Conservation (phyloP, 768 basidiomycete genomes). For the Mycena haematopus region DNA sequence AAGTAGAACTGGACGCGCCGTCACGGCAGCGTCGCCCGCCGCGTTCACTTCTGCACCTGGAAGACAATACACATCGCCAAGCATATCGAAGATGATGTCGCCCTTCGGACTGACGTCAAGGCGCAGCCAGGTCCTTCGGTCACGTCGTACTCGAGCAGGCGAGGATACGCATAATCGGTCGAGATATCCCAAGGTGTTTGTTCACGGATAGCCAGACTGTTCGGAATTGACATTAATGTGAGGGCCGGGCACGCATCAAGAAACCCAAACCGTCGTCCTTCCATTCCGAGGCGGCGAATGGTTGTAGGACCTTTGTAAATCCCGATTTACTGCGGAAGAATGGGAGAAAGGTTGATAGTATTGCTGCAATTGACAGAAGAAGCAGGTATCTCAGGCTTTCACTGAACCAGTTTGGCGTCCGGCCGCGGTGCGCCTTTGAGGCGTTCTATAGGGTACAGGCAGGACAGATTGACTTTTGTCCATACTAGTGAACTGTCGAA, state of each 20-base stretch:
- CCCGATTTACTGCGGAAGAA: slow-evolving; percentile 30
- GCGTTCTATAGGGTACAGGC: slow-evolving; percentile 4
- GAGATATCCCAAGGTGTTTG: slow-evolving; percentile 77
- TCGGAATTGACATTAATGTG: background rate
- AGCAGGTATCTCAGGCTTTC: slow-evolving; percentile 18
- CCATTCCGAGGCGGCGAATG: slow-evolving; percentile 45
- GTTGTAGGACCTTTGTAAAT: slow-evolving; percentile 29
- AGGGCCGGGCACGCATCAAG: too few relatives aligned
- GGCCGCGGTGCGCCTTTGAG: background rate
- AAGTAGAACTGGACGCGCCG: slow-evolving; percentile 63
- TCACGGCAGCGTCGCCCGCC: slow-evolving; percentile 33
- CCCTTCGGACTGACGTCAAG: slow-evolving; percentile 77
- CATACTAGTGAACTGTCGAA: slow-evolving; percentile 3
- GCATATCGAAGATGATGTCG: slow-evolving; percentile 78
- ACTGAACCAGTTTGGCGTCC: background rate
- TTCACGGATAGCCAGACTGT: slow-evolving; percentile 61
- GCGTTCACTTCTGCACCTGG: slow-evolving; percentile 38
- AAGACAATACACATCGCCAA: slow-evolving; percentile 77
- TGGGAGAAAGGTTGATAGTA: slow-evolving; percentile 42
- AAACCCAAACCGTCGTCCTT: slow-evolving; percentile 37
- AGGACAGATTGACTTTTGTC: slow-evolving; percentile 1
- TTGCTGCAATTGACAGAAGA: slow-evolving; percentile 41
- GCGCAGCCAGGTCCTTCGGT: slow-evolving; percentile 76
- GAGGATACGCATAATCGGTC: slow-evolving; percentile 73
- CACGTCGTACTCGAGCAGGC: slow-evolving; percentile 71